These are phyloP conservation scores for Jatropha podagrica DNA, from an alignment of 441 rosid species.

Conservation along the genomic window DNA sequence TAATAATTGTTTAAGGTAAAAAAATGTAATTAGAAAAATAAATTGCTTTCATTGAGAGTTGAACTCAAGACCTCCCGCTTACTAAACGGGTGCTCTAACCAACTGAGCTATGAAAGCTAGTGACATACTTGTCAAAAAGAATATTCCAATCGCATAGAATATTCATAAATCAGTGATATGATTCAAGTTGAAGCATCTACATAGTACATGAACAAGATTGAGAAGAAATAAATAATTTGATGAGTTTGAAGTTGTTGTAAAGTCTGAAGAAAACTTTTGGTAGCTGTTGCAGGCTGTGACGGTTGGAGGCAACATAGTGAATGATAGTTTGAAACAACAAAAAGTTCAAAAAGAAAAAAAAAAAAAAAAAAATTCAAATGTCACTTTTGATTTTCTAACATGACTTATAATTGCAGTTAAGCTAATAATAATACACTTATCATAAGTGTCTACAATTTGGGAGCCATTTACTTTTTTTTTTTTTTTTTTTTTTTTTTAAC, in stretches of 20 bases:
- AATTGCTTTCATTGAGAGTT: constrained; percentile 80
- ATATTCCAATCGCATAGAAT: too few species aligned
- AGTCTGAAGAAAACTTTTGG: not conserved
- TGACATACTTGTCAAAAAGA: too few species aligned
- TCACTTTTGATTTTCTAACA: too few species aligned
- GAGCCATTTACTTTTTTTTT: not conserved
- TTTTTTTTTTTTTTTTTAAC: too few species aligned
- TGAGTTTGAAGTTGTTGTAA: not conserved
- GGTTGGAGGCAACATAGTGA: not conserved
- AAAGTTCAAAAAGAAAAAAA: too few species aligned
- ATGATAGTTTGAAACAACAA: too few species aligned
- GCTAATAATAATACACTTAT: not conserved
- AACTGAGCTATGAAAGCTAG: constrained; percentile 90
- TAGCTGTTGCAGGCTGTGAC: not conserved
- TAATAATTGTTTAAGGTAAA: constrained; percentile 9
- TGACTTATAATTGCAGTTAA: too few species aligned
- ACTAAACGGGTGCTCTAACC: constrained; percentile 99
- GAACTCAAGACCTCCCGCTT: constrained; percentile 99
- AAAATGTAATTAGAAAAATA: too few species aligned
- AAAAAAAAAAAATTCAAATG: not conserved
- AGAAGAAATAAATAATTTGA: not conserved
- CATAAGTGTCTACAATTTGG: not conserved
- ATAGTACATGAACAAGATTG: not conserved
- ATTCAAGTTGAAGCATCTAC: not conserved
- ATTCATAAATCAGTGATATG: not conserved